Evolutionary conservation across 2,329 filamentous ascomycete genomes (phyloP).

Genomic region (Colletotrichum lindemuthianum): DNA sequence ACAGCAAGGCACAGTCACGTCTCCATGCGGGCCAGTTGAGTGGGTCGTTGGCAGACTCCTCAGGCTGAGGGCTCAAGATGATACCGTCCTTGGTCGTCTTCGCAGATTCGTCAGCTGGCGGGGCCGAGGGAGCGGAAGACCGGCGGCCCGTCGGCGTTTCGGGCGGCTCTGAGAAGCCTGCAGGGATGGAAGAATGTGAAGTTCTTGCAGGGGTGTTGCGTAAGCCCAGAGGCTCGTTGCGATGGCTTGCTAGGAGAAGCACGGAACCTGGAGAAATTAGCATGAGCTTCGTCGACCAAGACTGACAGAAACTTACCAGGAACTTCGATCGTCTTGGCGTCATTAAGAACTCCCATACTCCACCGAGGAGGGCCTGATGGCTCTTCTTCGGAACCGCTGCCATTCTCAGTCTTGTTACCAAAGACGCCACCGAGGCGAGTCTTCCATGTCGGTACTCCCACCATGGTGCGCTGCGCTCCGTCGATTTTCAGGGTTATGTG

Average conservation of each 20-base stretch:
- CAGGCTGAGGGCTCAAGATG: slow-evolving; percentile 90
- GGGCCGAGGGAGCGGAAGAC: slow-evolving; percentile 17
- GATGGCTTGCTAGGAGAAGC: slow-evolving; percentile 63
- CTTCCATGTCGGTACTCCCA: slow-evolving; percentile 23
- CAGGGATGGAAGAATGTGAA: slow-evolving; percentile 67
- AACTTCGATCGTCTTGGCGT: slow-evolving; percentile 83
- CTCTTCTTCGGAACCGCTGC: slow-evolving; percentile 5
- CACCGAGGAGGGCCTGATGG: slow-evolving; percentile 53
- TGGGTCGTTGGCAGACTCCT: slow-evolving; percentile 90
- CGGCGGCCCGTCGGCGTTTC: slow-evolving; percentile 34
- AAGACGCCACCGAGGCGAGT: slow-evolving; percentile 34
- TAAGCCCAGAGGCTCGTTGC: slow-evolving; percentile 69
- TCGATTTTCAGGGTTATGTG: neutral
- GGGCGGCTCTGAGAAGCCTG: slow-evolving; percentile 46
- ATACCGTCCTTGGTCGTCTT: slow-evolving; percentile 88
- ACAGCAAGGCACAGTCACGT: slow-evolving; percentile 81
- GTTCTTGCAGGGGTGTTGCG: slow-evolving; percentile 66
- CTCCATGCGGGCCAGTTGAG: slow-evolving; percentile 90
- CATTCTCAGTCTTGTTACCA: slow-evolving; percentile 17
- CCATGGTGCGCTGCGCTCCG: slow-evolving; percentile 3
- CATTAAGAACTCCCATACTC: slow-evolving; percentile 85
- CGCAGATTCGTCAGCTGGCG: slow-evolving; percentile 53
- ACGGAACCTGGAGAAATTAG: slow-evolving; percentile 60
- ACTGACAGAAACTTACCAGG: slow-evolving; percentile 68
- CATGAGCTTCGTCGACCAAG: slow-evolving; percentile 1